phyloP scores from a whole-genome alignment of 805 yeast species.

The Suhomyces tanzawaensis region DNA sequence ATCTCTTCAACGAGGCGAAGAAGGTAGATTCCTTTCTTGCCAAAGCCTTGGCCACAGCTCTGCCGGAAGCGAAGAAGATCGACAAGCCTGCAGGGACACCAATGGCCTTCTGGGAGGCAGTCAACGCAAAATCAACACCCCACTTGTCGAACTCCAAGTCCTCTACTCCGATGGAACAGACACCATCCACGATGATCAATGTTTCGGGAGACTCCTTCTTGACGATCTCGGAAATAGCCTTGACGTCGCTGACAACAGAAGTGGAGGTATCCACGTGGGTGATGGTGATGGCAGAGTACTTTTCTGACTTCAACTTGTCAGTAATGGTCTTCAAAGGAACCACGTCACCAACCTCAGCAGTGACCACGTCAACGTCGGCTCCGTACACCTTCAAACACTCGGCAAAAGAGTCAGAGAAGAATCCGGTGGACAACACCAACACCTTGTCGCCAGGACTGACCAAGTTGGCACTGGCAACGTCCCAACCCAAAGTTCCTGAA shows the following conservation, averaged over 20 bases:
- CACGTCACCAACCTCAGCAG: conserved; percentile 71
- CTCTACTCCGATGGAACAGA: conserved; percentile 92
- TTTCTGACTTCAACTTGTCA: conserved; percentile 47
- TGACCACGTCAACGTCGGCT: conserved; percentile 69
- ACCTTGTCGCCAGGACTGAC: conserved; percentile 63
- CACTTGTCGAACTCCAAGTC: conserved; percentile 79
- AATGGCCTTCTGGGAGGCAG: conserved; percentile 94
- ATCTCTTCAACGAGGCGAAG: conserved; percentile 72
- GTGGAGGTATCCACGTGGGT: conserved; percentile 98
- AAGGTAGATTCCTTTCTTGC: conserved; percentile 48
- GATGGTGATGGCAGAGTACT: conserved; percentile 71
- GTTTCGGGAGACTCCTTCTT: conserved; percentile 72
- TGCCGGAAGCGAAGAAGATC: conserved; percentile 67
- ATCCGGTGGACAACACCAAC: conserved; percentile 86
- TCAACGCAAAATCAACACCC: conserved; percentile 84
- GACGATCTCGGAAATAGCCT: conserved; percentile 58
- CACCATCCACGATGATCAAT: conserved; percentile 86
- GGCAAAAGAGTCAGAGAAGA: conserved; percentile 80
- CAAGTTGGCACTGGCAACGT: conserved; percentile 77
- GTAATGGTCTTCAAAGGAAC: conserved; percentile 59
- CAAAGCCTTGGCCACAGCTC: conserved; percentile 67
- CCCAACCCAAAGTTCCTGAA: conserved; percentile 96
- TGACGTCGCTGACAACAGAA: conserved; percentile 79
- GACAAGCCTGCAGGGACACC: conserved; percentile 94
- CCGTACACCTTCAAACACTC: conserved; percentile 72